Evolutionary conservation across 1,139 yeast species (phyloP).

Genomic region (Saccharomycopsis crataegensis): DNA sequence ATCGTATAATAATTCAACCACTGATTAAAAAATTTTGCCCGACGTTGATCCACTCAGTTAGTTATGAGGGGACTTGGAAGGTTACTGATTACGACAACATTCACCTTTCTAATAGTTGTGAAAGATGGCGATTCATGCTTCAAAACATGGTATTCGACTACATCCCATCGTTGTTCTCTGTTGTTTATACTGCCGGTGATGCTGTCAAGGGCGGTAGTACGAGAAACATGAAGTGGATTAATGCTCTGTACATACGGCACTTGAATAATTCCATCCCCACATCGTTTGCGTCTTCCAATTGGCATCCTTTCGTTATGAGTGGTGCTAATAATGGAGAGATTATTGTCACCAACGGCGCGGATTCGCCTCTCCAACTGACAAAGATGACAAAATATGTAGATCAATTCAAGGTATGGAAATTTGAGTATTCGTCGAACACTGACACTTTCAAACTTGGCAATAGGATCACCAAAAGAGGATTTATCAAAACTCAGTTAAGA

Average conservation of each 20-base stretch:
- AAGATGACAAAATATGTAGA: neutral
- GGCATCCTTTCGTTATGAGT: constrained; percentile 55
- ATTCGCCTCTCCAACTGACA: neutral
- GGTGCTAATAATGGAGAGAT: constrained; percentile 61
- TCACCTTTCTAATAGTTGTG: constrained; percentile 30
- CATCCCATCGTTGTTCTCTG: constrained; percentile 33
- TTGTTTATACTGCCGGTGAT: constrained; percentile 33
- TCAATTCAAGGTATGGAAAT: constrained; percentile 28
- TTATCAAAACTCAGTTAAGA: neutral
- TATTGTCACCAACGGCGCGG: constrained; percentile 30
- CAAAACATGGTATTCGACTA: constrained; percentile 30
- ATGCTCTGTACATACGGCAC: constrained; percentile 32
- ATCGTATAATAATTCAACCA: constrained; percentile 32
- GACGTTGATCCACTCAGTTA: constrained; percentile 38
- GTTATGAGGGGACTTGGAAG: constrained; percentile 39
- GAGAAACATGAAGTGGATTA: constrained; percentile 30
- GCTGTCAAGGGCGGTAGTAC: constrained; percentile 32
- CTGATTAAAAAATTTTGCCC: constrained; percentile 36
- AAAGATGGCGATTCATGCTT: constrained; percentile 31
- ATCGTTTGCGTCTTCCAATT: constrained; percentile 33
- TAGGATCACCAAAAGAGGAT: constrained; percentile 1
- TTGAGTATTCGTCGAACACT: constrained; percentile 32
- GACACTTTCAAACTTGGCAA: constrained; percentile 31
- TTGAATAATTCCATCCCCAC: constrained; percentile 31
- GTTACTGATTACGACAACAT: constrained; percentile 38